Percentiles rank a stretch among this genome's conserved stretches.
These are phyloP conservation scores for Pleurotus pulmonarius DNA, from an alignment of 768 basidiomycete species.

Conservation along the genomic window DNA sequence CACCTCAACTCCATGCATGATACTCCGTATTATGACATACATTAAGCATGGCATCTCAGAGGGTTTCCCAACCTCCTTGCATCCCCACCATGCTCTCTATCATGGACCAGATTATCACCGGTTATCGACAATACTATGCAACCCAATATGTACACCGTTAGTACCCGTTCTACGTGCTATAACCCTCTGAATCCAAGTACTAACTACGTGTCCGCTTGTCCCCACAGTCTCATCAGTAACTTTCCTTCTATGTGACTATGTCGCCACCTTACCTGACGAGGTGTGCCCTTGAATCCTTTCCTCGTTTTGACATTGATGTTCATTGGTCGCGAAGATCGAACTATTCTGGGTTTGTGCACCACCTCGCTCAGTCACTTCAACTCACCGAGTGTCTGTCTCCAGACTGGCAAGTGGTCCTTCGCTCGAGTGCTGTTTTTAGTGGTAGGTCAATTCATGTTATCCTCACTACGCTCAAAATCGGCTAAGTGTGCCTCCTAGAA, in stretches of 20 bases:
- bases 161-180: neutral
- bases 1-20: no score
- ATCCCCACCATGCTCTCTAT: neutral
- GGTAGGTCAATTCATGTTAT: neutral
- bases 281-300: neutral
- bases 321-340: neutral
- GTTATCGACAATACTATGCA: neutral
- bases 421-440: neutral
- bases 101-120: neutral
- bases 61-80: no score
- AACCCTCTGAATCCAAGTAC: no score
- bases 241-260: neutral
- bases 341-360: neutral
- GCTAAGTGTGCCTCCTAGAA: neutral
- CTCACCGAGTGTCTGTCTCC: neutral
- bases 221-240: neutral
- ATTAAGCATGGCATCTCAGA: no score
- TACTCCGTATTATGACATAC: no score
- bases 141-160: slow-evolving; percentile 1
- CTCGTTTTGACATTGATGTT: no score
- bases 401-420: neutral
- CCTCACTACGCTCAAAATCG: neutral
- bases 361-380: neutral
- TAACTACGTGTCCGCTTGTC: no score
- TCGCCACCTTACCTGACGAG: neutral